These are phyloP conservation scores for Suillus ampliporus DNA, from an alignment of 768 basidiomycete species.

Conservation along the genomic window DNA sequence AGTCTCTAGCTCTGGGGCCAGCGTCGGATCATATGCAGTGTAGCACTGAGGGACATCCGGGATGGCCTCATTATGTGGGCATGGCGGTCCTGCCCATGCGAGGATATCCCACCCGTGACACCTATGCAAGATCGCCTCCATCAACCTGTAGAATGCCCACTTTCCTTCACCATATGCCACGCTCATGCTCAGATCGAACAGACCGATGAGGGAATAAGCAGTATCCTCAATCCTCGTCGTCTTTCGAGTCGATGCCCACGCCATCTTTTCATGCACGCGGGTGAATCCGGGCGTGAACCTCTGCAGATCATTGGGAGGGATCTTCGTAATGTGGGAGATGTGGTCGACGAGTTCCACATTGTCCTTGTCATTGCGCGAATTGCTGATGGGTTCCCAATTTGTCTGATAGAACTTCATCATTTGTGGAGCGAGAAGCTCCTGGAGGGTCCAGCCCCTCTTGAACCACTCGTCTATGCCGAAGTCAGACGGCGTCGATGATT, in stretches of 20 bases:
- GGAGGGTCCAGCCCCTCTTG: neutral
- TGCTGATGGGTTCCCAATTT: slow-evolving; percentile 13
- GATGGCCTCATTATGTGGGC: neutral
- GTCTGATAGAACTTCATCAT: slow-evolving; percentile 15
- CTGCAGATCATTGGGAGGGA: slow-evolving; percentile 6
- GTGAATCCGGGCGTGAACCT: slow-evolving; percentile 5
- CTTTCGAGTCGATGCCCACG: slow-evolving; percentile 19
- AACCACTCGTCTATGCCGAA: slow-evolving; percentile 18
- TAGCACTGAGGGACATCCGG: neutral
- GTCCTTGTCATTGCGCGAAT: neutral
- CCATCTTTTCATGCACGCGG: slow-evolving; percentile 9
- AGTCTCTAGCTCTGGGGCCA: neutral
- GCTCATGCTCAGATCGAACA: slow-evolving; percentile 17
- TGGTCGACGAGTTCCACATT: neutral
- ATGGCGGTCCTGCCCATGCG: slow-evolving; percentile 7
- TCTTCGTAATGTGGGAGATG: slow-evolving; percentile 3
- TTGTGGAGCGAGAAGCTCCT: slow-evolving; percentile 18
- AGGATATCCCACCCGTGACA: slow-evolving; percentile 3
- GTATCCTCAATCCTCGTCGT: slow-evolving; percentile 21
- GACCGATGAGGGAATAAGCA: slow-evolving; percentile 18
- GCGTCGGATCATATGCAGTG: neutral
- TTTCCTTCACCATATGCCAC: slow-evolving; percentile 20
- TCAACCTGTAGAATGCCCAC: slow-evolving; percentile 19
- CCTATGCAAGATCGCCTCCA: slow-evolving; percentile 6
- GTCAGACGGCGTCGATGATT: neutral